Conservation (phyloP, 345 rosid species). For the Pugionium cornutum region DNA sequence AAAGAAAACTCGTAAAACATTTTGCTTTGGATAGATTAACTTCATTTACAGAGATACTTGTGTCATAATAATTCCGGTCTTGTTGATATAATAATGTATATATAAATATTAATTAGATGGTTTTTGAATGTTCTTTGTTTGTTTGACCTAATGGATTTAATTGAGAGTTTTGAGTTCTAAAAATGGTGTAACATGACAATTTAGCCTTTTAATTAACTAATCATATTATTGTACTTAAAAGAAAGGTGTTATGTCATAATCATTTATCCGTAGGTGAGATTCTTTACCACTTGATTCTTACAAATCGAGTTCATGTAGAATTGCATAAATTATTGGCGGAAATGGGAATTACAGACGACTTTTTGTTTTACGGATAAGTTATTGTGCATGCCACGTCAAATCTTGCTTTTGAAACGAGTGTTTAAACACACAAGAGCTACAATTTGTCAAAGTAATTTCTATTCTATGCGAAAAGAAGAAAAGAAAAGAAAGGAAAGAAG, state of each 20-base stretch:
- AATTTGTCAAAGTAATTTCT: neutral
- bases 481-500: neutral
- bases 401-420: neutral
- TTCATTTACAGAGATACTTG: neutral
- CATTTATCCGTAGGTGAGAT: neutral
- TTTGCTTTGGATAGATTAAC: conserved; percentile 3
- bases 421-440: too few relatives aligned
- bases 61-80: conserved; percentile 10
- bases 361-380: neutral
- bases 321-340: neutral
- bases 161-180: neutral
- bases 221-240: neutral
- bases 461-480: neutral
- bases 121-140: conserved; percentile 15
- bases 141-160: conserved; percentile 6
- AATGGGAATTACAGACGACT: conserved; percentile 2
- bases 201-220: conserved; percentile 1
- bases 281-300: neutral
- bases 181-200: neutral
- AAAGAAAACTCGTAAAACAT: neutral
- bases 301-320: neutral
- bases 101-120: too few relatives aligned
- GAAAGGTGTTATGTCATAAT: neutral
- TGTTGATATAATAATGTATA: neutral
- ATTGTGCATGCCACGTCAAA: neutral